Conservation (phyloP, 2,329 filamentous ascomycete genomes). For the Talaromyces sp. region DNA sequence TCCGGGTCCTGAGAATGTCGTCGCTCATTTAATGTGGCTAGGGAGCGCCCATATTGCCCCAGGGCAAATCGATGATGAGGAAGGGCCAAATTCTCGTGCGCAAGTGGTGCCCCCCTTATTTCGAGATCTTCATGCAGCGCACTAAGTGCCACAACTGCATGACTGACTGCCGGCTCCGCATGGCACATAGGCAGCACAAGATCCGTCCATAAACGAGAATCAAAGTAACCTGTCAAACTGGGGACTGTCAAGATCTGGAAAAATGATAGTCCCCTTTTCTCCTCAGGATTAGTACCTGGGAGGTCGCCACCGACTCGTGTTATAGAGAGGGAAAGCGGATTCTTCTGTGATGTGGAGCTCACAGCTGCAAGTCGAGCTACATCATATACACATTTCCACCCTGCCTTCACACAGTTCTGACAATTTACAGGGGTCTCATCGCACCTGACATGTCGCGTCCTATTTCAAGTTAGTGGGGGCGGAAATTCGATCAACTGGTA, state of each 20-base stretch:
- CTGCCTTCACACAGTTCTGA: constrained; percentile 11
- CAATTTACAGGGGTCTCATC: constrained; percentile 18
- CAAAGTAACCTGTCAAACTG: constrained; percentile 3
- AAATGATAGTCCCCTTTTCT: constrained; percentile 5
- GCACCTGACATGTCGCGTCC: constrained; percentile 19
- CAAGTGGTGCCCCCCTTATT: constrained; percentile 2
- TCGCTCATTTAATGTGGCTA: constrained; percentile 19
- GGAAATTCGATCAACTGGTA: background rate
- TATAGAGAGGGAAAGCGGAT: background rate
- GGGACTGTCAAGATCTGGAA: constrained; percentile 4
- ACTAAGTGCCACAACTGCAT: constrained; percentile 6
- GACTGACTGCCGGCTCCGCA: constrained; percentile 1
- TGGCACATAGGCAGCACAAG: constrained; percentile 10
- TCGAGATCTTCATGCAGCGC: constrained; percentile 8
- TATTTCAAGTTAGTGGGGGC: background rate
- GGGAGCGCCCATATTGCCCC: constrained; percentile 25
- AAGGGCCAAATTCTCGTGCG: constrained; percentile 3
- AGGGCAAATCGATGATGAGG: constrained; percentile 25
- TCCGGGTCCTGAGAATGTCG: constrained; percentile 16
- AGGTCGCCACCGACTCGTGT: background rate
- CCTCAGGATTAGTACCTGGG: background rate
- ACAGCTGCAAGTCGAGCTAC: constrained; percentile 9
- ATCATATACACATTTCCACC: constrained; percentile 24
- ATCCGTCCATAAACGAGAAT: constrained; percentile 4
- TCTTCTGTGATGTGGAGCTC: background rate